Evolutionary conservation across 1,284 basidiomycete species (phyloP).

Genomic region (Hypsizygus ulmarius): DNA sequence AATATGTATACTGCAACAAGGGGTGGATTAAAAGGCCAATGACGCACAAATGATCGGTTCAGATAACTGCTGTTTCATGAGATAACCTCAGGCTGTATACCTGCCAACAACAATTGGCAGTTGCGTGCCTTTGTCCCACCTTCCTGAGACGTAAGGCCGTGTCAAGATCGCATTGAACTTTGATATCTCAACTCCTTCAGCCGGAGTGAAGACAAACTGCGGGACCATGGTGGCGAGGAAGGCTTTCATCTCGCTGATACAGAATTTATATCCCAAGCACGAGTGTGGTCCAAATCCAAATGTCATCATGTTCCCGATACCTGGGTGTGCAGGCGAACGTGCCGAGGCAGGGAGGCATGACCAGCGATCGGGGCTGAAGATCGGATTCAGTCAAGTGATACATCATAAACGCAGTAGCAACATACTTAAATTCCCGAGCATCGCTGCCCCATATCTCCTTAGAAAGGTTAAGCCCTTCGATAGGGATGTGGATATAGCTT

Average conservation of each 20-base stretch:
- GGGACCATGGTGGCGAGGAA: constrained; percentile 45
- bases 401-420: background rate
- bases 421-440: constrained; percentile 48
- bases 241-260: constrained; percentile 45
- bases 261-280: constrained; percentile 47
- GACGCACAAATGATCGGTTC: background rate
- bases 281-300: constrained; percentile 52
- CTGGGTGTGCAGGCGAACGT: constrained; percentile 37
- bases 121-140: constrained; percentile 34
- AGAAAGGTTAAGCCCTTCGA: constrained; percentile 50
- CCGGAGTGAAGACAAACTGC: constrained; percentile 43
- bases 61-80: background rate
- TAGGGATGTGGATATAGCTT: constrained; percentile 53
- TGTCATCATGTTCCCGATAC: constrained; percentile 49
- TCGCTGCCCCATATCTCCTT: constrained; percentile 53
- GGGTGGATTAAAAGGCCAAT: background rate
- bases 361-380: constrained; percentile 50
- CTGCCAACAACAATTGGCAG: constrained; percentile 39
- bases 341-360: constrained; percentile 36
- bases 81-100: constrained; percentile 13
- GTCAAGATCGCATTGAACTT: constrained; percentile 49
- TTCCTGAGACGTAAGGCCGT: constrained; percentile 42
- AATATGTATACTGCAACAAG: too few relatives aligned
- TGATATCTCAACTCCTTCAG: constrained; percentile 36
- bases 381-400: background rate